Evolutionary conservation across 164 flowering plant genomes (phyloP).

Genomic region (Macadamia integrifolia): DNA sequence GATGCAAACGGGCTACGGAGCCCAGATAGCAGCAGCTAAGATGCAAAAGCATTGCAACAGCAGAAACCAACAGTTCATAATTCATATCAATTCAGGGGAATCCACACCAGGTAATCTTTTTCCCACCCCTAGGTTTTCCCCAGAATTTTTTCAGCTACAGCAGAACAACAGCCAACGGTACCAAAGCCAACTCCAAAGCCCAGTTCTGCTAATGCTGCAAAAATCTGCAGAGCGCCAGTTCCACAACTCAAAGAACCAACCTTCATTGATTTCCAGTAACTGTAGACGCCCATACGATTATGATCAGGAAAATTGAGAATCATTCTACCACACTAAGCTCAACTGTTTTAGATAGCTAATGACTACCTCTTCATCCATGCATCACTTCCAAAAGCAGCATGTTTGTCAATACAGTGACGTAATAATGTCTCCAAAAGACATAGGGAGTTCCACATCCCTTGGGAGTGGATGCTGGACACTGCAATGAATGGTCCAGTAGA

Average conservation of each 20-base stretch:
- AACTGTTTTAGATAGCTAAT: constrained; percentile 21
- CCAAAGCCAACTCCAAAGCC: constrained; percentile 43
- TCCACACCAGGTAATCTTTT: no score
- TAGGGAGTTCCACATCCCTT: constrained; percentile 26
- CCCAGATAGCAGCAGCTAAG: constrained; percentile 5
- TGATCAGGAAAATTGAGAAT: constrained; percentile 87
- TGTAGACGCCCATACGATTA: constrained; percentile 34
- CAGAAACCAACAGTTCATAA: constrained; percentile 17
- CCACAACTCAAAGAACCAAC: constrained; percentile 23
- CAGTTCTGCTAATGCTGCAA: constrained; percentile 1
- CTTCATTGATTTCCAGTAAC: constrained; percentile 16
- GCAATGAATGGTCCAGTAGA: constrained; percentile 45
- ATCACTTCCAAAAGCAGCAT: constrained; percentile 8
- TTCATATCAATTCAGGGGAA: constrained; percentile 16
- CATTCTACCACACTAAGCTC: constrained; percentile 65
- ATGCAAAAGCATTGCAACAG: constrained; percentile 12
- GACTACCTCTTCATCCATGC: no score
- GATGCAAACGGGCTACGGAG: no score
- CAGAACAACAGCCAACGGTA: constrained; percentile 17
- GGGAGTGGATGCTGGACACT: constrained; percentile 29
- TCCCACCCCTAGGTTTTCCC: constrained; percentile 5
- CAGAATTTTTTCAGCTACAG: constrained; percentile 10
- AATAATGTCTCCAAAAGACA: constrained; percentile 42
- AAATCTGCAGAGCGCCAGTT: constrained; percentile 9
- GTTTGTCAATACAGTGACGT: constrained; percentile 41